Base-by-base conservation (phyloP, 73 alveolate genomes). In the Tetrahymena malaccensis region DNA sequence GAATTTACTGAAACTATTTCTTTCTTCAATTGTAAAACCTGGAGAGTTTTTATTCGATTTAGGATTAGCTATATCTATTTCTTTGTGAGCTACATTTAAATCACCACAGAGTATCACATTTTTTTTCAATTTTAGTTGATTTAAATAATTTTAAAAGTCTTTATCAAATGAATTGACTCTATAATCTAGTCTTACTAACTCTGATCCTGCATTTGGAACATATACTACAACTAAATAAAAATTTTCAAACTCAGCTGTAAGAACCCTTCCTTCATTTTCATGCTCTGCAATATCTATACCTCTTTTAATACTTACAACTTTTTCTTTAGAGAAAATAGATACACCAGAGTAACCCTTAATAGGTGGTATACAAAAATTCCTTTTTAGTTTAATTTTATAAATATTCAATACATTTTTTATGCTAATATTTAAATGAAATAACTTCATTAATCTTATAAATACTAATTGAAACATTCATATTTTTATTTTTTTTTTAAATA, bases 311-410 rank as follows among this genome's bases (percentile, higher is more conserved):
- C 94, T 94, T 27, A 96, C 44, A 11, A 98, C 98, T 94, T 96
- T 95, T 31, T 96, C 85, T 93, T 96, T 96, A 27, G 98, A 94
- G 31, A 97, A 93, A 55, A 97, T 57, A 34, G 98, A 97, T 5
- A 96, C 96, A 21, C 99, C 99, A 25, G 98, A 93, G 94, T 97
- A 97, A 10, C 99, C 99, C 84, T 96, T 96, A 57, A 94, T 96
- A 17, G 95, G 89, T 11, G 89, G 89, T 19, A 70, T 70, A 33
- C 89, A 70, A 17, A 70, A 70, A 70, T 70, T 70, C 89, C 89
- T 70, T 25, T 70, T 70, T 22, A 4, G 37, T 70, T 70, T 27
- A 70, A 4, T 40, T 7, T 7, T 40, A 7, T 8, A 40, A 7
- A 10, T 40, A 40, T 40, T 2, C 9, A 37, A 37, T 40, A 4